A percentile compares a stretch with the other conserved stretches of the same genome.
These are phyloP conservation scores for Entophlyctis luteolus DNA, from an alignment of 192 early-diverging fungal species.

Conservation along the genomic window DNA sequence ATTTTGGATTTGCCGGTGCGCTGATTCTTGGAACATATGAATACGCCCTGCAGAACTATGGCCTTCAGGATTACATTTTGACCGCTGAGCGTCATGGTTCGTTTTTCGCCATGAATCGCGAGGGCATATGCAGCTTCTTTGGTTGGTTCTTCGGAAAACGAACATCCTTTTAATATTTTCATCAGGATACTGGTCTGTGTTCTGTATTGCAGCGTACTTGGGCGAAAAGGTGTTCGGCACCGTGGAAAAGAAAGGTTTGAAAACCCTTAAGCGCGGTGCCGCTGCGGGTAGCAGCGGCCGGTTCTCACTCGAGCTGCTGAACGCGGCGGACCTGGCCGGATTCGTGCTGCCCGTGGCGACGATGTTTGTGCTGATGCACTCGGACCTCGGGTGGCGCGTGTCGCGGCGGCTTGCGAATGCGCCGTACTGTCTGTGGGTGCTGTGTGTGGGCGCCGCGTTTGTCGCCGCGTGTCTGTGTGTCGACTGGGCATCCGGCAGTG, in stretches of 20 bases:
- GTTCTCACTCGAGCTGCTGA: conserved; percentile 33
- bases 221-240: conserved; percentile 59
- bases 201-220: conserved; percentile 69
- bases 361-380: conserved; percentile 47
- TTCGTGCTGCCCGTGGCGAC: conserved; percentile 41
- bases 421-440: conserved; percentile 76
- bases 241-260: neutral
- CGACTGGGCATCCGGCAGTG: conserved; percentile 31
- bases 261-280: neutral
- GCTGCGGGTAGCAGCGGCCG: conserved; percentile 32
- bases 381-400: conserved; percentile 53
- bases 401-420: conserved; percentile 70
- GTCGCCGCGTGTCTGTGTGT: conserved; percentile 60
- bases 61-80: conserved; percentile 59
- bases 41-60: neutral
- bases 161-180: neutral
- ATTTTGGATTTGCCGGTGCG: conserved; percentile 55
- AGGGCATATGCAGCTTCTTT: conserved; percentile 80
- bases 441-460: conserved; percentile 63
- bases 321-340: conserved; percentile 39
- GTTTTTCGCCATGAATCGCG: conserved; percentile 80
- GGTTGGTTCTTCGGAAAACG: conserved; percentile 52
- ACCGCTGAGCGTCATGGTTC: conserved; percentile 61
- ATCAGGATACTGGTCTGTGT: conserved; percentile 79
- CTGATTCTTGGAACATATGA: conserved; percentile 42